Percentiles rank a stretch among this genome's conserved stretches.
These are phyloP conservation scores for Digitaria exilis DNA, from an alignment of 202 grass and related monocot genomes.

Conservation along the genomic window DNA sequence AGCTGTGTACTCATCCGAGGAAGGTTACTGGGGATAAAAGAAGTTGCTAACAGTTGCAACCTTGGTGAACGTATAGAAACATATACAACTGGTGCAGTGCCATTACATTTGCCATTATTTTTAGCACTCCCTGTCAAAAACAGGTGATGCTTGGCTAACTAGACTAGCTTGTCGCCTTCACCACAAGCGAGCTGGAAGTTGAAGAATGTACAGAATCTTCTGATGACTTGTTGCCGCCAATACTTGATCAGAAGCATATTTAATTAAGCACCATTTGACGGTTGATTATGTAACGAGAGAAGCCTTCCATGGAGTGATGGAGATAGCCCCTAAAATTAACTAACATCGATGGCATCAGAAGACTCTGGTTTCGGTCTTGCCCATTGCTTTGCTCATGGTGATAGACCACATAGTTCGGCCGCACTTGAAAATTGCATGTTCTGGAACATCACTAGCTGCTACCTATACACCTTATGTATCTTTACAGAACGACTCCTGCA, in stretches of 20 bases:
- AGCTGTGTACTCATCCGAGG: not conserved
- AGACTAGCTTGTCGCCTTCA: not conserved
- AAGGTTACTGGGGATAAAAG: not conserved
- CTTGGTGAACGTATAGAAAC: not conserved
- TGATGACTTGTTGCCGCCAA: not conserved
- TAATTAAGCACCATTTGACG: not conserved
- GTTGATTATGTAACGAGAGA: not conserved
- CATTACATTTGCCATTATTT: not conserved
- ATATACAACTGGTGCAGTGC: not conserved
- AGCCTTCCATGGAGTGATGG: not conserved
- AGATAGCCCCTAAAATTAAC: too few species aligned
- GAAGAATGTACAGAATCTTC: conserved; percentile 1
- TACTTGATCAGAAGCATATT: not conserved
- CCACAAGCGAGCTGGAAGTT: not conserved
- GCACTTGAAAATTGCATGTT: too few species aligned
- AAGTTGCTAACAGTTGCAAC: not conserved
- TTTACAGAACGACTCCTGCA: not conserved
- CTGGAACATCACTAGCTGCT: not conserved
- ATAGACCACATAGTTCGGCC: not conserved
- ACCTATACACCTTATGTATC: not conserved
- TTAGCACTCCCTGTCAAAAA: not conserved
- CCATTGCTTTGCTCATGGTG: not conserved
- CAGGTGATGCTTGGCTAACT: not conserved
- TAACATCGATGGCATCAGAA: not conserved
- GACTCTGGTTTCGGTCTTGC: not conserved